These are phyloP conservation scores for Epichloe elymi DNA, from an alignment of 2,329 filamentous ascomycete species.

Conservation along the genomic window DNA sequence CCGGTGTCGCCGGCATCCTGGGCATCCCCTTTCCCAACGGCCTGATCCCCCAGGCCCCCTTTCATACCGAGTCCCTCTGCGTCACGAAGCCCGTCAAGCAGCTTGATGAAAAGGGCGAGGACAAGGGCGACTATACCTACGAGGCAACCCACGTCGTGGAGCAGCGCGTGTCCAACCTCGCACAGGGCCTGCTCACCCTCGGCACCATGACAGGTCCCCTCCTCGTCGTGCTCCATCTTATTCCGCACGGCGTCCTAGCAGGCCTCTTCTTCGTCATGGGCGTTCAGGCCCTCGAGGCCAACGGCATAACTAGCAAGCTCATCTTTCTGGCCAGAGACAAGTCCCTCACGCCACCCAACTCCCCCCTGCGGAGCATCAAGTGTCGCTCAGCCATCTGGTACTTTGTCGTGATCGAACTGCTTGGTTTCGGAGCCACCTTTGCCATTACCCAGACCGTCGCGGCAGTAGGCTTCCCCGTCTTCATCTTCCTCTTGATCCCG, in stretches of 20 bases:
- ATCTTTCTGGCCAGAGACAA: slow-evolving; percentile 55
- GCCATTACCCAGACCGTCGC: slow-evolving; percentile 75
- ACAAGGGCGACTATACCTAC: slow-evolving; percentile 42
- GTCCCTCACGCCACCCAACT: slow-evolving; percentile 42
- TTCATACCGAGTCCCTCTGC: slow-evolving; percentile 68
- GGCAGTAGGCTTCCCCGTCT: slow-evolving; percentile 66
- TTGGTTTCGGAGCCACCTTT: slow-evolving; percentile 65
- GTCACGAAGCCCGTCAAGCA: slow-evolving; percentile 46
- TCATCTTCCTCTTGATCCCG: slow-evolving; percentile 58
- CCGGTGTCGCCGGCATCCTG: slow-evolving; percentile 59
- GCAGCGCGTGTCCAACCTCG: slow-evolving; percentile 66
- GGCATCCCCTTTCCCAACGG: slow-evolving; percentile 70
- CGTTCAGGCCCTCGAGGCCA: slow-evolving; percentile 60
- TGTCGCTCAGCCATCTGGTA: slow-evolving; percentile 55
- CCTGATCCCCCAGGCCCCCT: slow-evolving; percentile 71
- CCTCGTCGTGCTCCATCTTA: slow-evolving; percentile 59
- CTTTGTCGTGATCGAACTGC: slow-evolving; percentile 55
- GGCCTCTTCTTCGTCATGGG: slow-evolving; percentile 81
- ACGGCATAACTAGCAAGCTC: slow-evolving; percentile 65
- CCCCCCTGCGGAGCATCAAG: slow-evolving; percentile 47
- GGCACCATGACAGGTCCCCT: slow-evolving; percentile 68
- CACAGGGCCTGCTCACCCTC: slow-evolving; percentile 63
- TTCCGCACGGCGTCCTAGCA: slow-evolving; percentile 67
- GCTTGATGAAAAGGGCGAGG: slow-evolving; percentile 36
- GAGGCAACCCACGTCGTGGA: slow-evolving; percentile 55